phyloP scores from a whole-genome alignment of 83 land plant genomes.

The Picea engelmannii region DNA sequence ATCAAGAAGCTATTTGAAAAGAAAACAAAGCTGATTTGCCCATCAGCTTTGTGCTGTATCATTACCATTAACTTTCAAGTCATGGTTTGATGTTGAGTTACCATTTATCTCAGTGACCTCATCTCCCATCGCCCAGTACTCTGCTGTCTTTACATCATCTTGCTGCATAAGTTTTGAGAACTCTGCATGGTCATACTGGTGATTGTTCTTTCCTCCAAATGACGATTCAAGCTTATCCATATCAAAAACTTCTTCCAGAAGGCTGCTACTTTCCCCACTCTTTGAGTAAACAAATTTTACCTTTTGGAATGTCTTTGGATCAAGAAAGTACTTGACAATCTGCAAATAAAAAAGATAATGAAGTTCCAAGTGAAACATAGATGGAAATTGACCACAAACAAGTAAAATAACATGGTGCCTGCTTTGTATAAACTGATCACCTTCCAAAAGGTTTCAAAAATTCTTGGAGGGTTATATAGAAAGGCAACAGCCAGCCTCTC shows the following conservation, averaged over 20 bases:
- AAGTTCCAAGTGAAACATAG: not conserved
- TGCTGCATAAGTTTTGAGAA: slow-evolving; percentile 62
- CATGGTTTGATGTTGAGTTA: too few species aligned
- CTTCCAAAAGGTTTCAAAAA: slow-evolving; percentile 88
- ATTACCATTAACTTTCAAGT: too few species aligned
- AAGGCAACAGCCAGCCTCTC: slow-evolving; percentile 74
- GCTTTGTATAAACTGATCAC: slow-evolving; percentile 22
- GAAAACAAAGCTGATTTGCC: too few species aligned
- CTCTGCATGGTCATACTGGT: slow-evolving; percentile 58
- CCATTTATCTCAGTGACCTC: slow-evolving; percentile 14
- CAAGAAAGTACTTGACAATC: slow-evolving; percentile 79
- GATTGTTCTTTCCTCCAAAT: slow-evolving; percentile 64
- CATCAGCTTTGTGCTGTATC: too few species aligned
- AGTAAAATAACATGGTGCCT: not conserved
- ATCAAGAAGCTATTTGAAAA: too few species aligned
- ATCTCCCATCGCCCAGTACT: slow-evolving; percentile 47
- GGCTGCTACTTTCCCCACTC: slow-evolving; percentile 52
- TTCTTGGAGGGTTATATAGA: slow-evolving; percentile 81
- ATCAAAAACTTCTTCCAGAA: slow-evolving; percentile 64
- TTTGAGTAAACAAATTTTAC: slow-evolving; percentile 80
- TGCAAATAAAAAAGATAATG: slow-evolving; percentile 22
- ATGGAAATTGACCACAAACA: not conserved
- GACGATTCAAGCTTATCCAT: slow-evolving; percentile 53
- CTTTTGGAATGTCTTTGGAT: slow-evolving; percentile 73
- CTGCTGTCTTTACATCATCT: slow-evolving; percentile 55